These are phyloP conservation scores for Casuarina equisetifolia DNA, from an alignment of 306 rosid species.

Conservation along the genomic window DNA sequence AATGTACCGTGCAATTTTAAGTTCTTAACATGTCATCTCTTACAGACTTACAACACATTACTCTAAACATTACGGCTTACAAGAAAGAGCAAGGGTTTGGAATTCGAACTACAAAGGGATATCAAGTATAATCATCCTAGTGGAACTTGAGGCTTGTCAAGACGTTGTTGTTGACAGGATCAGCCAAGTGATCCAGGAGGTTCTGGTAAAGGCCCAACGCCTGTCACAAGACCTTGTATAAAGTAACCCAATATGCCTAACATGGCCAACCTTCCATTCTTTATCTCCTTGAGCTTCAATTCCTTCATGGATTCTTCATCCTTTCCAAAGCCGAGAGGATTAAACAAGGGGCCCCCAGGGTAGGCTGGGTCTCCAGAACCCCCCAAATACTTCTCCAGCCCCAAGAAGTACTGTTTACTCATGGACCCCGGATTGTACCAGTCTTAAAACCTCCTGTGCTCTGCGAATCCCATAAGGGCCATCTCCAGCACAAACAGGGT, in stretches of 20 bases:
- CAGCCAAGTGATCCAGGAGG: constrained; percentile 86
- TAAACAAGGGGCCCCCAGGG: constrained; percentile 93
- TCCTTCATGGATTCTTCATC: constrained; percentile 85
- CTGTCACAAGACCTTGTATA: constrained; percentile 74
- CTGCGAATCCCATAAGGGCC: constrained; percentile 92
- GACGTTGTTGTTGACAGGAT: constrained; percentile 84
- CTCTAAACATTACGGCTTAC: constrained; percentile 25
- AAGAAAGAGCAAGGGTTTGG: constrained; percentile 23
- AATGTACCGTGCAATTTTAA: constrained; percentile 1
- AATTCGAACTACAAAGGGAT: constrained; percentile 24
- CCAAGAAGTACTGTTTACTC: constrained; percentile 89
- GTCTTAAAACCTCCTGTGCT: constrained; percentile 88
- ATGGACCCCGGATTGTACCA: constrained; percentile 86
- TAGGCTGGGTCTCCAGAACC: constrained; percentile 86
- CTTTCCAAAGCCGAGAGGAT: constrained; percentile 92
- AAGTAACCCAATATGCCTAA: constrained; percentile 88
- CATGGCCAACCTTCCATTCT: constrained; percentile 98
- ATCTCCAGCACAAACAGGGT: constrained; percentile 76
- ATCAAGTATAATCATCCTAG: constrained; percentile 23
- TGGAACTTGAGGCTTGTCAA: constrained; percentile 96
- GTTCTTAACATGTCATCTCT: constrained; percentile 42
- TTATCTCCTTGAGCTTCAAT: constrained; percentile 86
- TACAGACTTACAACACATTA: constrained; percentile 29
- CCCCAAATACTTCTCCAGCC: constrained; percentile 69
- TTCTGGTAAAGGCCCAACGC: constrained; percentile 91